A percentile compares a stretch with the other conserved stretches of the same genome.
phyloP scores from a whole-genome alignment of 2,329 filamentous ascomycete genomes.

The Zymoseptoria pseudotritici region DNA sequence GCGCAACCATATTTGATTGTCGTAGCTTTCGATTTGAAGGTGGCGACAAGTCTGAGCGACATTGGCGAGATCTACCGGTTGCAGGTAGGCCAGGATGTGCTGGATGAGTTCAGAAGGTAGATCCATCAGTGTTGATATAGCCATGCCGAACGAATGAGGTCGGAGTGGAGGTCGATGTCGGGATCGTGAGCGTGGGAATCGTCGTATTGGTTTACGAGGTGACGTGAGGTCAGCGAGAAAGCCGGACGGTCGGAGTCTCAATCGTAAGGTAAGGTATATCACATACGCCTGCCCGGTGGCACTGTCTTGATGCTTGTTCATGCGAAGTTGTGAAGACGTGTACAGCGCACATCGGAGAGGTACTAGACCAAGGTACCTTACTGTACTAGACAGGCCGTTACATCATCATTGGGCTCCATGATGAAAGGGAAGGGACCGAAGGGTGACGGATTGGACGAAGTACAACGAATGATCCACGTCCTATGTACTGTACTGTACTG shows the following conservation, averaged over 20 bases:
- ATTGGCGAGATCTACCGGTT: slow-evolving; percentile 55
- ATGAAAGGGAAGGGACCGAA: neutral
- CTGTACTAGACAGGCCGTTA: neutral
- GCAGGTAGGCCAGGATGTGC: slow-evolving; percentile 60
- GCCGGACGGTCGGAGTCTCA: neutral
- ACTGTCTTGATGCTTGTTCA: too few species aligned
- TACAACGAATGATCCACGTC: neutral
- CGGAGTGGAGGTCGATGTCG: neutral
- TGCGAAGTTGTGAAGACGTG: neutral
- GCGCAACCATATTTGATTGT: slow-evolving; percentile 65
- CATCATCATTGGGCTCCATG: neutral
- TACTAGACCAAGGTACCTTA: neutral
- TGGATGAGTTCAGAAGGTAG: slow-evolving; percentile 72
- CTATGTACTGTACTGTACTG: neutral
- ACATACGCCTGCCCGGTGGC: too few species aligned
- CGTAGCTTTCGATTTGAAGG: slow-evolving; percentile 51
- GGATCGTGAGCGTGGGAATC: neutral
- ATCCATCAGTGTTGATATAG: slow-evolving; percentile 34
- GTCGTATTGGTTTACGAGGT: neutral
- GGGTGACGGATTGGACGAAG: too few species aligned
- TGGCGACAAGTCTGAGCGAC: slow-evolving; percentile 55
- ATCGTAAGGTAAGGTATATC: neutral
- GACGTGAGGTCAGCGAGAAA: neutral
- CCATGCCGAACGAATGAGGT: neutral
- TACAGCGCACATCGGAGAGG: too few species aligned